These are phyloP conservation scores for Aspergillus sp. DNA, from an alignment of 2,329 filamentous ascomycete species.

Conservation along the genomic window DNA sequence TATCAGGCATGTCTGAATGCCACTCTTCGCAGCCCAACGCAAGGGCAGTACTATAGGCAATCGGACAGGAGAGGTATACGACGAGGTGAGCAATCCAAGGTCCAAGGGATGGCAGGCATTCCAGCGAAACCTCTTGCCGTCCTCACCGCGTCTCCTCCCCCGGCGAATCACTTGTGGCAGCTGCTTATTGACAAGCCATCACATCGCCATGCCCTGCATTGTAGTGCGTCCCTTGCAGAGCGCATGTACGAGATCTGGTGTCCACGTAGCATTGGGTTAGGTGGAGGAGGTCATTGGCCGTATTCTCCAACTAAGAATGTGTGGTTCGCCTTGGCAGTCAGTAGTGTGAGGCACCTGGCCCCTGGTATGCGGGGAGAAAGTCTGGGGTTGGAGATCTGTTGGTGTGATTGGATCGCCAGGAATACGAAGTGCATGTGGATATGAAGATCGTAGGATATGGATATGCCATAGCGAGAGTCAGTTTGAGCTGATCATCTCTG, in stretches of 20 bases:
- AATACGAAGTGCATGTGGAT: neutral
- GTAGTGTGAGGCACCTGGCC: too few species aligned
- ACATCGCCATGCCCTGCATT: neutral
- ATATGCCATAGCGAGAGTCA: neutral
- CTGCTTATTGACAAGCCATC: neutral
- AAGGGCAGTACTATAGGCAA: neutral
- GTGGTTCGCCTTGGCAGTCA: neutral
- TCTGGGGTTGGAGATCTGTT: neutral
- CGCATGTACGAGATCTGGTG: neutral
- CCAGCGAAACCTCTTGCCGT: neutral
- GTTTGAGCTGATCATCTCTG: neutral
- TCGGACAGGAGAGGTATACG: neutral
- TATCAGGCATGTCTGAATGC: neutral
- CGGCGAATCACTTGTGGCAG: neutral
- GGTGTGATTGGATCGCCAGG: neutral
- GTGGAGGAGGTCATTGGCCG: neutral
- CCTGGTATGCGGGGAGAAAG: neutral
- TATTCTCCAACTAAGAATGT: neutral
- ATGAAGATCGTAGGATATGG: neutral
- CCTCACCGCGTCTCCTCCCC: neutral
- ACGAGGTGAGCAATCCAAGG: neutral
- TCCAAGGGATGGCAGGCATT: neutral
- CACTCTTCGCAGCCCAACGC: neutral
- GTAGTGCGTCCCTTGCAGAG: neutral
- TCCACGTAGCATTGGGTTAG: neutral